Conservation (phyloP, 2,329 filamentous ascomycete species). For the Clonostachys chloroleuca region DNA sequence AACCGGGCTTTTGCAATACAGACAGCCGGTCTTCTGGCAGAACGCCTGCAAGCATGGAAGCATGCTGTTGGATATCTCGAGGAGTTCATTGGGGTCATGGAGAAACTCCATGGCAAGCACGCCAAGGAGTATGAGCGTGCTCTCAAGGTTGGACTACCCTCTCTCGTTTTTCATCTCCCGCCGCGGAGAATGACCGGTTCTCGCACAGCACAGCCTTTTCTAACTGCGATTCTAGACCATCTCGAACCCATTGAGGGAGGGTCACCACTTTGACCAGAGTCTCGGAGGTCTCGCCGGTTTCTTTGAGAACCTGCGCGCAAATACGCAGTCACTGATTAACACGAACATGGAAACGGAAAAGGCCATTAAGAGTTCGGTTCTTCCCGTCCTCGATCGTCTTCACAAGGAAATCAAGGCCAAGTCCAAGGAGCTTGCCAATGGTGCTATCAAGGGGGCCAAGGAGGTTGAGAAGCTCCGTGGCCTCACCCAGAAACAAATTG, state of each 20-base stretch:
- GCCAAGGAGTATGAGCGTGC: slow-evolving; percentile 95
- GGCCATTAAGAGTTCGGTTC: slow-evolving; percentile 77
- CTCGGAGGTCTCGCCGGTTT: slow-evolving; percentile 84
- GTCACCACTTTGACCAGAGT: slow-evolving; percentile 87
- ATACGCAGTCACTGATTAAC: slow-evolving; percentile 88
- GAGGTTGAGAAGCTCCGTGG: slow-evolving; percentile 86
- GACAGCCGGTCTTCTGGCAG: slow-evolving; percentile 76
- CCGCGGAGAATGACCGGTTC: background rate
- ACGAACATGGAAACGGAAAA: slow-evolving; percentile 89
- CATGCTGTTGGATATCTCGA: slow-evolving; percentile 89
- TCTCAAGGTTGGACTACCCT: slow-evolving; percentile 57
- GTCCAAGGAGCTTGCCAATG: slow-evolving; percentile 79
- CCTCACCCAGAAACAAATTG: slow-evolving; percentile 90
- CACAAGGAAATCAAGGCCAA: slow-evolving; percentile 98
- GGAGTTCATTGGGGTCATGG: slow-evolving; percentile 79
- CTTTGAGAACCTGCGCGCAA: slow-evolving; percentile 90
- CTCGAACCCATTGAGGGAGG: slow-evolving; percentile 79
- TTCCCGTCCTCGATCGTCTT: slow-evolving; percentile 84
- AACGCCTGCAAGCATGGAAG: slow-evolving; percentile 93
- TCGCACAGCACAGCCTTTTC: background rate
- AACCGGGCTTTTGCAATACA: slow-evolving; percentile 18
- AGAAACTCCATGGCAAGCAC: slow-evolving; percentile 80
- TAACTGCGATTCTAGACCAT: slow-evolving; percentile 58
- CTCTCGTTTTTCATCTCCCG: background rate
- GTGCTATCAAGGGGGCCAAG: slow-evolving; percentile 81